A percentile compares a stretch with the other conserved stretches of the same genome.
phyloP scores from a whole-genome alignment of 495 filamentous ascomycete species.

The Friedmanniomyces simplex region DNA sequence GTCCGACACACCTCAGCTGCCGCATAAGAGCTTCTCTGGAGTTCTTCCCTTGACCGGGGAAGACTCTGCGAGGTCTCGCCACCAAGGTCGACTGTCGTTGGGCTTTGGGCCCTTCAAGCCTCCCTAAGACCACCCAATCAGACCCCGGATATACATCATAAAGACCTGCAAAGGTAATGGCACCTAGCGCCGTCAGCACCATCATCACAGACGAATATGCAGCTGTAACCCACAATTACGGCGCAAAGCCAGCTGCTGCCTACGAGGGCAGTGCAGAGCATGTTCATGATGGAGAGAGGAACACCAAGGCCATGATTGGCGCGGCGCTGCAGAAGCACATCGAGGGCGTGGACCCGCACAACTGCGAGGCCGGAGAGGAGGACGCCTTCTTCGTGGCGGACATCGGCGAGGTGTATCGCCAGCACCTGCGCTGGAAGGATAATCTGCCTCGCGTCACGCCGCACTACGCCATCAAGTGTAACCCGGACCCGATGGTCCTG shows the following conservation, averaged over 20 bases:
- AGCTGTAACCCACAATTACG: slow-evolving; percentile 18
- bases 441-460: slow-evolving; percentile 88
- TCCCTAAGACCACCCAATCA: slow-evolving; percentile 53
- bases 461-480: slow-evolving; percentile 98
- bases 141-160: slow-evolving; percentile 16
- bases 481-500: slow-evolving; percentile 83
- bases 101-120: slow-evolving; percentile 82
- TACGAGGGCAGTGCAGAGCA: neutral
- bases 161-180: slow-evolving; percentile 48
- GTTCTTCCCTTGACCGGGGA: slow-evolving; percentile 95
- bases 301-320: slow-evolving; percentile 48
- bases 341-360: slow-evolving; percentile 68
- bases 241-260: neutral
- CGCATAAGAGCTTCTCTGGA: slow-evolving; percentile 93
- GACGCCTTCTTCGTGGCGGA: slow-evolving; percentile 98
- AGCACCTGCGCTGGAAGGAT: slow-evolving; percentile 96
- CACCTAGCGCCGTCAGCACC: slow-evolving; percentile 55
- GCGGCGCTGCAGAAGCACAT: slow-evolving; percentile 73
- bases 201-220: slow-evolving; percentile 35
- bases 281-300: slow-evolving; percentile 22
- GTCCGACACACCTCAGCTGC: slow-evolving; percentile 68
- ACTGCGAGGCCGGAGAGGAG: slow-evolving; percentile 80
- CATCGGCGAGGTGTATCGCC: slow-evolving; percentile 95
- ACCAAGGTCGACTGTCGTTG: slow-evolving; percentile 49
- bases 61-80: slow-evolving; percentile 86